A percentile compares a stretch with the other conserved stretches of the same genome.
Conservation (phyloP, 2,329 filamentous ascomycete genomes). For the Ophiosphaerella narmari region DNA sequence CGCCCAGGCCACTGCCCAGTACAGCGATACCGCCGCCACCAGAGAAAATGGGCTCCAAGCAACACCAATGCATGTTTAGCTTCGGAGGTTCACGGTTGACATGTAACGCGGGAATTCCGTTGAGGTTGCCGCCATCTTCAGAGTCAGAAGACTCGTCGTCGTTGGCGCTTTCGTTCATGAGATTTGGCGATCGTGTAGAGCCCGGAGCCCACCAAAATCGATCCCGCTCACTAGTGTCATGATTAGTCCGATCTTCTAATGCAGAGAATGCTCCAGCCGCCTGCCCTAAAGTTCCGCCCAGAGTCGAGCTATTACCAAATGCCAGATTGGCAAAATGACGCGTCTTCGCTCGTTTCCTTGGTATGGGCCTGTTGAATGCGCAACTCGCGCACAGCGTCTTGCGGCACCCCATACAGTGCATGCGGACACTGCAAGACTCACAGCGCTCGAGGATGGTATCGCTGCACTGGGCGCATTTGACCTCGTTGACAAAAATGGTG, state of each 20-base stretch:
- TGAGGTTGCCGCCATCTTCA: slow-evolving; percentile 41
- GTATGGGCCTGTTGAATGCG: slow-evolving; percentile 60
- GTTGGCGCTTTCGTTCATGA: slow-evolving; percentile 59
- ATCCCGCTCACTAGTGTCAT: slow-evolving; percentile 32
- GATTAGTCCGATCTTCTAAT: slow-evolving; percentile 24
- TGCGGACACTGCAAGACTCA: slow-evolving; percentile 64
- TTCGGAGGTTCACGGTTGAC: slow-evolving; percentile 50
- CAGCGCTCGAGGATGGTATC: slow-evolving; percentile 61
- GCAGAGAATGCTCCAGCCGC: slow-evolving; percentile 34
- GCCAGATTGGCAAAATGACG: slow-evolving; percentile 45
- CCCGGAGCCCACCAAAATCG: slow-evolving; percentile 65
- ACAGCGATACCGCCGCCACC: slow-evolving; percentile 64
- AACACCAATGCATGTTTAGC: slow-evolving; percentile 64
- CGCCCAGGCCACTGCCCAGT: slow-evolving; percentile 52
- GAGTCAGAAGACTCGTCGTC: slow-evolving; percentile 46
- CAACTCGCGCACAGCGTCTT: slow-evolving; percentile 65
- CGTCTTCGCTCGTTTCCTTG: slow-evolving; percentile 46
- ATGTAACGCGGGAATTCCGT: slow-evolving; percentile 42
- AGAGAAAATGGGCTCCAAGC: slow-evolving; percentile 63
- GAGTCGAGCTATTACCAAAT: slow-evolving; percentile 36
- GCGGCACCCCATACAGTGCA: slow-evolving; percentile 65
- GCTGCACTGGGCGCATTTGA: slow-evolving; percentile 60
- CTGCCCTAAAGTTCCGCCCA: slow-evolving; percentile 34
- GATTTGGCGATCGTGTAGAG: slow-evolving; percentile 59
- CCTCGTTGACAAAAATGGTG: slow-evolving; percentile 56